A percentile compares a stretch with the other conserved stretches of the same genome.
Evolutionary conservation across 768 basidiomycete species (phyloP).

Genomic region (Daedaleopsis nitida): DNA sequence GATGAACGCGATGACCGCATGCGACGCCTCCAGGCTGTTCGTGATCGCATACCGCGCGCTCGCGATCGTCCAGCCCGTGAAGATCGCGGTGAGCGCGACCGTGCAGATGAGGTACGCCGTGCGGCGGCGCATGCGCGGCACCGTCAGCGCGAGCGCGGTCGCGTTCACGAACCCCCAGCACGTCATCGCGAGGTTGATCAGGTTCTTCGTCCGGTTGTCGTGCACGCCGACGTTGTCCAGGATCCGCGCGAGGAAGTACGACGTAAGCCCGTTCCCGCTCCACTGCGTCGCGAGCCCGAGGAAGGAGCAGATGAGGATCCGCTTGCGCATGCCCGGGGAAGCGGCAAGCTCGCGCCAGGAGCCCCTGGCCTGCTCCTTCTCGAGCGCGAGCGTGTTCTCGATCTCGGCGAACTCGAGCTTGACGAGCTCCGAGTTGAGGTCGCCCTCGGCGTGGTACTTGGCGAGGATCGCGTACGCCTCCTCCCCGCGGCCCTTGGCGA

Average conservation of each 20-base stretch:
- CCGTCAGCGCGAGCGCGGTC: slow-evolving; percentile 49
- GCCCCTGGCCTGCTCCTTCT: slow-evolving; percentile 47
- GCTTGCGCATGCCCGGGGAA: slow-evolving; percentile 53
- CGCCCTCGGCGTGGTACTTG: slow-evolving; percentile 65
- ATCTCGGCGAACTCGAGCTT: slow-evolving; percentile 59
- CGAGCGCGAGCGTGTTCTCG: slow-evolving; percentile 54
- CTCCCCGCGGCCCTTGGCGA: slow-evolving; percentile 62
- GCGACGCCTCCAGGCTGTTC: slow-evolving; percentile 45
- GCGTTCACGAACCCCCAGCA: slow-evolving; percentile 60
- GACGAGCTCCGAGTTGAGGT: slow-evolving; percentile 53
- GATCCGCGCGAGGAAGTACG: slow-evolving; percentile 59
- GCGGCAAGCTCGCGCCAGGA: slow-evolving; percentile 49
- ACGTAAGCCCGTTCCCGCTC: slow-evolving; percentile 64
- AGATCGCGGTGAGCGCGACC: slow-evolving; percentile 44
- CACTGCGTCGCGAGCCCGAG: slow-evolving; percentile 63
- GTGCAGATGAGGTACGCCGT: slow-evolving; percentile 52
- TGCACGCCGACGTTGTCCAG: slow-evolving; percentile 54
- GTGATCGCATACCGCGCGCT: slow-evolving; percentile 48
- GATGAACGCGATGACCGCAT: slow-evolving; percentile 58
- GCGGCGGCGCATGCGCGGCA: slow-evolving; percentile 49
- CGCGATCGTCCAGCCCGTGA: slow-evolving; percentile 58
- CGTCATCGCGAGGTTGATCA: slow-evolving; percentile 57
- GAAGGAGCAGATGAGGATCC: slow-evolving; percentile 49
- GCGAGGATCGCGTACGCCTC: slow-evolving; percentile 61
- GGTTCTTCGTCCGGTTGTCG: slow-evolving; percentile 52